A percentile compares a stretch with the other conserved stretches of the same genome.
phyloP scores from a whole-genome alignment of 176 grass and related monocot genomes.

The Cenchrus americanus region DNA sequence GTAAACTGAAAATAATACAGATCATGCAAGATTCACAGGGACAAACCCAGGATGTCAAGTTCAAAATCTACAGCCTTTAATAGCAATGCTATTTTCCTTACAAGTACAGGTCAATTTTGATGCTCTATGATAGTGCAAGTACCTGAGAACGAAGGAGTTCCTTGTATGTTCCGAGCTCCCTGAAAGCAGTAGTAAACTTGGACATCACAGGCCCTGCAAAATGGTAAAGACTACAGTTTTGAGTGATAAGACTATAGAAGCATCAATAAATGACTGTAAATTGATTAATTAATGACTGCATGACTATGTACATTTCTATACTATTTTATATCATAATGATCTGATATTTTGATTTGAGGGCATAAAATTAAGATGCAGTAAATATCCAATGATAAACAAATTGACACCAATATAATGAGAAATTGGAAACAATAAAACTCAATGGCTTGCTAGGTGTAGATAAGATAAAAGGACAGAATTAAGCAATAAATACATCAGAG shows the following conservation, averaged over 20 bases:
- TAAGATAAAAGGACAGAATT: constrained; percentile 30
- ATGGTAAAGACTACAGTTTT: constrained; percentile 33
- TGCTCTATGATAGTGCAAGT: neutral
- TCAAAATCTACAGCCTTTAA: constrained; percentile 23
- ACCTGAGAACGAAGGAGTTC: constrained; percentile 97
- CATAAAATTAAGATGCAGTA: neutral
- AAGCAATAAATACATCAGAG: constrained; percentile 39
- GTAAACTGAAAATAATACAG: constrained; percentile 37
- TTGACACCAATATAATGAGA: neutral
- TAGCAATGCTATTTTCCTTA: constrained; percentile 24
- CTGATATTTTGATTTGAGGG: neutral
- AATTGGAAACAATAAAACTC: constrained; percentile 23
- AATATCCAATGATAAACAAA: neutral
- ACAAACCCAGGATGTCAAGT: neutral
- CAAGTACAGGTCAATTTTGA: neutral
- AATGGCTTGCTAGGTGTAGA: constrained; percentile 23
- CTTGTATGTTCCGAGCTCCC: constrained; percentile 79
- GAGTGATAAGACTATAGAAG: constrained; percentile 12
- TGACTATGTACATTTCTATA: neutral
- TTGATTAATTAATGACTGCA: neutral
- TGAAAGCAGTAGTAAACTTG: constrained; percentile 75
- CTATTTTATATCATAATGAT: neutral
- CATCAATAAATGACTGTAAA: constrained; percentile 16
- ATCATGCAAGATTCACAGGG: neutral
- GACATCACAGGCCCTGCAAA: constrained; percentile 67